A percentile compares a stretch with the other conserved stretches of the same genome.
phyloP scores from a whole-genome alignment of 306 rosid genomes.

The Lotus japonicus region DNA sequence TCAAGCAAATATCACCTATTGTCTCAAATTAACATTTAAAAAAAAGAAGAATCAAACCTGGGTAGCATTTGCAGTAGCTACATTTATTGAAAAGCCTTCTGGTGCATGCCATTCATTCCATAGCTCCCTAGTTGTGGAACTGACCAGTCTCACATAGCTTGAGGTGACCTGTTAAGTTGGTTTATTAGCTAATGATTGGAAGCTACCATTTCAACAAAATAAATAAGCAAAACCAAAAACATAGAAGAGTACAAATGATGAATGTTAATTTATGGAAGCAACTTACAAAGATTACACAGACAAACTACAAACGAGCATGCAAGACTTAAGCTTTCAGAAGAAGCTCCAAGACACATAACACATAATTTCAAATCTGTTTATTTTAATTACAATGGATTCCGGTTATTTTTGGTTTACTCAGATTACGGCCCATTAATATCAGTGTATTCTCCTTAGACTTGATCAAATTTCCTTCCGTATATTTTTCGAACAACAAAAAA shows the following conservation, averaged over 20 bases:
- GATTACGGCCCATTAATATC: background rate
- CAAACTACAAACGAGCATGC: background rate
- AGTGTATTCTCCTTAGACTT: background rate
- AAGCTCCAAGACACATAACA: constrained; percentile 2
- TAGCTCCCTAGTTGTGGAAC: constrained; percentile 77
- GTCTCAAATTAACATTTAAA: background rate
- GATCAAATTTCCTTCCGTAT: background rate
- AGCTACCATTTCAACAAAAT: background rate
- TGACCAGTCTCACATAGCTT: constrained; percentile 72
- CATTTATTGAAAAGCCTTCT: constrained; percentile 72
- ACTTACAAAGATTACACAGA: background rate
- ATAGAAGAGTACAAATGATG: background rate
- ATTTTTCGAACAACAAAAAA: background rate
- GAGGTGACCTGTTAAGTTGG: constrained; percentile 61
- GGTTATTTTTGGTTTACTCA: constrained; percentile 4
- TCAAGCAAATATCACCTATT: background rate
- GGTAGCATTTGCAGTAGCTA: constrained; percentile 92
- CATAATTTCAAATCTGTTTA: background rate
- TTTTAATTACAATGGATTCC: background rate
- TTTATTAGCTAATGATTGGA: constrained; percentile 16
- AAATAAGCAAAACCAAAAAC: background rate
- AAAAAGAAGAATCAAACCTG: constrained; percentile 62
- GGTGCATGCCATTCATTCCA: constrained; percentile 83
- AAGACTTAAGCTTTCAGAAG: background rate
- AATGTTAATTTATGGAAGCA: background rate